Conservation (phyloP, 495 filamentous ascomycete genomes). For the Friedmanniomyces simplex region DNA sequence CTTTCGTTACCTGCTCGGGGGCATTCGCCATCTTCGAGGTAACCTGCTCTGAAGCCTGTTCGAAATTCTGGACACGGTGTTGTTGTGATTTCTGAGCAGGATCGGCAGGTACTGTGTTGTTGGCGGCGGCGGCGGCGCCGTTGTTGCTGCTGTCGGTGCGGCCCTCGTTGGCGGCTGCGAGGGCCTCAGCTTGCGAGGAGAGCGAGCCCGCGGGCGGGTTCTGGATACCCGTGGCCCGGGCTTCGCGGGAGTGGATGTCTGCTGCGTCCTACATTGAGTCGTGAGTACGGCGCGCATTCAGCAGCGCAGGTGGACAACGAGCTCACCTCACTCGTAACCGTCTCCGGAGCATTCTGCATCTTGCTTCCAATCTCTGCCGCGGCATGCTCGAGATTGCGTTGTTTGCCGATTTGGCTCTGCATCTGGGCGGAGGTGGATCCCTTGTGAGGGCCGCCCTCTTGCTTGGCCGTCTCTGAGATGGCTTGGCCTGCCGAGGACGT, state of each 20-base stretch:
- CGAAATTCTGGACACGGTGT: conserved; percentile 27
- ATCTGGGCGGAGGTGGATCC: conserved; percentile 31
- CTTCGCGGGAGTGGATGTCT: conserved; percentile 18
- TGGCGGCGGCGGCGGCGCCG: background rate
- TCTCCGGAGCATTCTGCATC: conserved; percentile 16
- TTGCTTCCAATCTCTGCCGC: conserved; percentile 14
- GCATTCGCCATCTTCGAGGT: conserved; percentile 21
- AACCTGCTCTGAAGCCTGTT: conserved; percentile 21
- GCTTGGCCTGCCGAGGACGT: conserved; percentile 7
- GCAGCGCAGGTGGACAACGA: background rate
- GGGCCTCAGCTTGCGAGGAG: conserved; percentile 6
- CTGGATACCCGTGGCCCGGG: conserved; percentile 5
- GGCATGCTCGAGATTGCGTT: conserved; percentile 21
- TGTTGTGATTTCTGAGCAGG: conserved; percentile 22
- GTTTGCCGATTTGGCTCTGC: conserved; percentile 25
- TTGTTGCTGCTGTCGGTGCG: background rate
- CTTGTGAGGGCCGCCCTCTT: conserved; percentile 28
- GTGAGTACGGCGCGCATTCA: background rate
- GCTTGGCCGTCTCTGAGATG: conserved; percentile 28
- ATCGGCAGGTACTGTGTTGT: too few species aligned
- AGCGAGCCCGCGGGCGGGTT: conserved; percentile 10
- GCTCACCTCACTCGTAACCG: conserved; percentile 8
- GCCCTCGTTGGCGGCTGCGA: conserved; percentile 17
- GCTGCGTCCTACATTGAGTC: conserved; percentile 7
- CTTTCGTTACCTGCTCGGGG: conserved; percentile 26